Base-by-base conservation (phyloP, 129 eudicot species). In the Artemisia argyi region DNA sequence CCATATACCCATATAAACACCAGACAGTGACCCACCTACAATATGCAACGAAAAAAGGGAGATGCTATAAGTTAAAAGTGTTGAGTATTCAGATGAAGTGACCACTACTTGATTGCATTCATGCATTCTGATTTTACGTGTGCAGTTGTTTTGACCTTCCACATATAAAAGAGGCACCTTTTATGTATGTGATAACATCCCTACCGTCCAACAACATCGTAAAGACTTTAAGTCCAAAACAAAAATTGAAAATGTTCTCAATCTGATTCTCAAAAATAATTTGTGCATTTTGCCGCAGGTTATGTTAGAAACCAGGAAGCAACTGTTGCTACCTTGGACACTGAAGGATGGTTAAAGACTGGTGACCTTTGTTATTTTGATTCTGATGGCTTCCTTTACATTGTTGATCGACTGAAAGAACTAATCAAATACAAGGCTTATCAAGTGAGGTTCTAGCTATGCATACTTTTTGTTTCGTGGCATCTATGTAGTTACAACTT, bases 271-370 rank as follows among this genome's bases (percentile, higher is more conserved):
- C 46, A 8, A 39, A 39, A 1, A 39, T 7, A 7, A 39, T 6
- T 39, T 1, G 46, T 7, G 22, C 68, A 63, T 35, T 35, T n/a
- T n/a, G 7, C 0, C n/a, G 32, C 89, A 94, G 99, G 97, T 64
- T 94, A 94, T 79, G 86, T 87, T 58, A 85, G 89, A 69, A 91
- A 94, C 61, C 77, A 76, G 44, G 89, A 79, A 74, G 90, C 98
- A 67, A 93, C 92, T 49, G 87, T 77, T 72, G 86, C 90, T 55
- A 90, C 96, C 26, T 74, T 93, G 70, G 87, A 78, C 68, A 69
- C 89, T 16, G 97, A 93, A 35, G 98, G 96, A 35, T 93, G 98
- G 98, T 80, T 93, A 28, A 93, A 84, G 84, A 93, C 98, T 4
- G 98, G 97, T 14, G 98, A 93, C 67, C 85, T 93, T 20, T 84